Conservation (phyloP, 83 land plant genomes). For the Picea abies region DNA sequence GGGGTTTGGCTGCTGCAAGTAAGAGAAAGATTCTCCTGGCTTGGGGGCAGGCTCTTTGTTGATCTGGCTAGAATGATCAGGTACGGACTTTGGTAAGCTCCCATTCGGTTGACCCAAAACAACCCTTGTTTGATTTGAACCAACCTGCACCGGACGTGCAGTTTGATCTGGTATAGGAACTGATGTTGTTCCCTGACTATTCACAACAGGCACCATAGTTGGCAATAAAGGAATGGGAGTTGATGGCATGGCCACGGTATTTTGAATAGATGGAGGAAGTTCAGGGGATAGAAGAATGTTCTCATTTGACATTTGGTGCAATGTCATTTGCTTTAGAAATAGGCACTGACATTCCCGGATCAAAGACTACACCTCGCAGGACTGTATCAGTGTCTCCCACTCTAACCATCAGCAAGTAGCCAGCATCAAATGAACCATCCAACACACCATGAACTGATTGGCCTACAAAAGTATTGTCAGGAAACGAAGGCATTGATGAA, state of each 20-base stretch:
- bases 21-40: background rate
- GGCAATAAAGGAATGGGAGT: no score
- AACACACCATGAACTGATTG: no score
- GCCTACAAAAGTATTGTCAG: no score
- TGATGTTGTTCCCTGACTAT: background rate
- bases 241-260: background rate
- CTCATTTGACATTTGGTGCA: constrained; percentile 57
- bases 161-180: constrained; percentile 3
- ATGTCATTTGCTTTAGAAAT: constrained; percentile 61
- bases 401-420: no score
- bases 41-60: background rate
- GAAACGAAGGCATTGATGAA: no score
- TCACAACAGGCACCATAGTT: background rate
- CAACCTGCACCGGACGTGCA: background rate
- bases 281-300: constrained; percentile 16
- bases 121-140: background rate
- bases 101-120: constrained; percentile 5
- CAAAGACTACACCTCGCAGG: constrained; percentile 55
- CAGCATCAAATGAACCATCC: no score
- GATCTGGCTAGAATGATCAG: background rate
- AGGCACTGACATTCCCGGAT: constrained; percentile 46
- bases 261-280: no score
- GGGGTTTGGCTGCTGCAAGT: background rate
- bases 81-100: background rate
- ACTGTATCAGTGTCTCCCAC: no score